Conservation (phyloP, 192 early-diverging fungal genomes). For the Oehlia diaphana region DNA sequence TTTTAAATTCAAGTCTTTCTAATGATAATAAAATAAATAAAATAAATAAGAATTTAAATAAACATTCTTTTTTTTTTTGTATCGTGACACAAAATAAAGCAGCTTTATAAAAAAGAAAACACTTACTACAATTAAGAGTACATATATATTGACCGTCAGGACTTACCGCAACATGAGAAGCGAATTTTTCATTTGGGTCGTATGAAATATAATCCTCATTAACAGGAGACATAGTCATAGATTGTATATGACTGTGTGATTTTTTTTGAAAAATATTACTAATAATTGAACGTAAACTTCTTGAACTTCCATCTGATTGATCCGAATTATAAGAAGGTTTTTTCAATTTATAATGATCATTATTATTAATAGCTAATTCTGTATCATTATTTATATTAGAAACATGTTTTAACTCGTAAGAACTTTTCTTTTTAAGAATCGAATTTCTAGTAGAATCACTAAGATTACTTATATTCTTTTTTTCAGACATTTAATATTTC, state of each 20-base stretch:
- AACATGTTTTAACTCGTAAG: too few relatives aligned
- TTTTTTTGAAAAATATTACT: background rate
- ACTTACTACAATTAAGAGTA: background rate
- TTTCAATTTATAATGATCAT: background rate
- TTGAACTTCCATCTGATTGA: background rate
- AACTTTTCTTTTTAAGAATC: background rate
- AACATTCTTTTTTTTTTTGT: background rate
- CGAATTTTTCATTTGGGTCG: background rate
- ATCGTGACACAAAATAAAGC: too few relatives aligned
- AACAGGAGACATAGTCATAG: background rate
- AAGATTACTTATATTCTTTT: background rate
- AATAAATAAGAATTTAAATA: background rate
- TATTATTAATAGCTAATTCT: background rate
- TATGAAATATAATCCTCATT: background rate
- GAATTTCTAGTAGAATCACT: background rate
- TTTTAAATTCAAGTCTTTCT: background rate
- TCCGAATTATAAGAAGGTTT: background rate
- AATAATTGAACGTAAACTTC: background rate
- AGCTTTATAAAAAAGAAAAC: background rate
- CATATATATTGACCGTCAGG: background rate
- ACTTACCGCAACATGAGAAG: background rate
- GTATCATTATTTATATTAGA: background rate
- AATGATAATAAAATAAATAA: background rate
- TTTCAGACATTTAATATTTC: background rate
- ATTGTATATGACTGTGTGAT: background rate